Percentiles rank a stretch among this genome's conserved stretches.
These are phyloP conservation scores for Amanita polypyramis DNA, from an alignment of 768 basidiomycete species.

Conservation along the genomic window DNA sequence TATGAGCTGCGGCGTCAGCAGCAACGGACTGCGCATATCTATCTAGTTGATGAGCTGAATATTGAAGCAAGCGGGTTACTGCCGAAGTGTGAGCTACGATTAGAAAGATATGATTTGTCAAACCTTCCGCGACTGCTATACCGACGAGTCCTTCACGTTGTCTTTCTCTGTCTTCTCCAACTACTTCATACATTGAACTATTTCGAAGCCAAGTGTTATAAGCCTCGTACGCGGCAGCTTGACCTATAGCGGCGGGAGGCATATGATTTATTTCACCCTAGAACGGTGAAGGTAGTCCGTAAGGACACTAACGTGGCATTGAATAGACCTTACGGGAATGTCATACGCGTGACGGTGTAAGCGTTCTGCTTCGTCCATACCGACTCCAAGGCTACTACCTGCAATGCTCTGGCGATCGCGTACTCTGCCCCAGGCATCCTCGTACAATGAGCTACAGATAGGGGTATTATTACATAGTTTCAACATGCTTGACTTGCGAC, in stretches of 20 bases:
- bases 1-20: constrained; percentile 58
- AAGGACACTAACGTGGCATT: not conserved
- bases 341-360: constrained; percentile 64
- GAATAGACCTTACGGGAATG: constrained; percentile 31
- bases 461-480: not conserved
- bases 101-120: not conserved
- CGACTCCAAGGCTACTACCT: constrained; percentile 32
- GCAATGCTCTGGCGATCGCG: constrained; percentile 27
- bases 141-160: constrained; percentile 60
- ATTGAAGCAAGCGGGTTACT: constrained; percentile 52
- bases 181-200: constrained; percentile 40
- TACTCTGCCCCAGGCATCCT: constrained; percentile 40
- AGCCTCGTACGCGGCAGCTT: constrained; percentile 73
- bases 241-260: constrained; percentile 53
- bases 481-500: not conserved
- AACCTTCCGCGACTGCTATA: constrained; percentile 66
- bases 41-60: constrained; percentile 32
- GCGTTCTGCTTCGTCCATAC: constrained; percentile 47
- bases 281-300: constrained; percentile 1
- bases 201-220: constrained; percentile 59
- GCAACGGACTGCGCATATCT: constrained; percentile 37
- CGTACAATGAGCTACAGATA: constrained; percentile 43
- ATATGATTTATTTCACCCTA: constrained; percentile 44
- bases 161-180: constrained; percentile 45
- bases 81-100: constrained; percentile 1